These are phyloP conservation scores for Globisporangium cystogenes DNA, from an alignment of 352 stramenopile species.

Conservation along the genomic window DNA sequence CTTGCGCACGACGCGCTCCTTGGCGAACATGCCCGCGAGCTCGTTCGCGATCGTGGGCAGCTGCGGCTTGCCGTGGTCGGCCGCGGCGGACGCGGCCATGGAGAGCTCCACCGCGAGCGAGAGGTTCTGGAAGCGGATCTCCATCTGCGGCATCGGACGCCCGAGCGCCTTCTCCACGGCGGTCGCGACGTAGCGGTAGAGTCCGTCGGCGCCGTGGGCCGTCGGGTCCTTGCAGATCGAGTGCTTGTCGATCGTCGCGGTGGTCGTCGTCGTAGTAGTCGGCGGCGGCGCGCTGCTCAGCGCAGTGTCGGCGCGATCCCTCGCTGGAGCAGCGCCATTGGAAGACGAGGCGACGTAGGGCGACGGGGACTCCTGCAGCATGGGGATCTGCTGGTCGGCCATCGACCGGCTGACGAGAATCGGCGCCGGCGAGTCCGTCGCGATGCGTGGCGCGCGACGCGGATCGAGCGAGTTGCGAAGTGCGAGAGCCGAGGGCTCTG, in stretches of 20 bases:
- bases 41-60: constrained; percentile 14
- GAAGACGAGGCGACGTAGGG: too few species aligned
- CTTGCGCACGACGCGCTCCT: constrained; percentile 7
- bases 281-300: too few species aligned
- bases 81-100: neutral
- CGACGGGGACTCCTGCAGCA: too few species aligned
- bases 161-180: constrained; percentile 3
- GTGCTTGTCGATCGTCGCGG: too few species aligned
- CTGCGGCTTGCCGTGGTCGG: constrained; percentile 2
- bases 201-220: too few species aligned
- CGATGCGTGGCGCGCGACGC: too few species aligned
- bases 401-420: constrained; percentile 18
- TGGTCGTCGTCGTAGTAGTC: too few species aligned
- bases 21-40: constrained; percentile 7
- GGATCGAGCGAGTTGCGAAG: too few species aligned
- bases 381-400: neutral
- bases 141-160: constrained; percentile 14
- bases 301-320: too few species aligned
- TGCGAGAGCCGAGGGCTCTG: too few species aligned
- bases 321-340: too few species aligned
- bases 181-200: neutral
- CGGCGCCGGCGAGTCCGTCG: constrained; percentile 12
- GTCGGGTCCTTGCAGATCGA: too few species aligned
- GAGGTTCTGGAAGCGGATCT: constrained; percentile 20
- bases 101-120: constrained; percentile 9